Evolutionary conservation across 2,329 filamentous ascomycete genomes (phyloP).

Genomic region (Stagonosporopsis tanaceti): DNA sequence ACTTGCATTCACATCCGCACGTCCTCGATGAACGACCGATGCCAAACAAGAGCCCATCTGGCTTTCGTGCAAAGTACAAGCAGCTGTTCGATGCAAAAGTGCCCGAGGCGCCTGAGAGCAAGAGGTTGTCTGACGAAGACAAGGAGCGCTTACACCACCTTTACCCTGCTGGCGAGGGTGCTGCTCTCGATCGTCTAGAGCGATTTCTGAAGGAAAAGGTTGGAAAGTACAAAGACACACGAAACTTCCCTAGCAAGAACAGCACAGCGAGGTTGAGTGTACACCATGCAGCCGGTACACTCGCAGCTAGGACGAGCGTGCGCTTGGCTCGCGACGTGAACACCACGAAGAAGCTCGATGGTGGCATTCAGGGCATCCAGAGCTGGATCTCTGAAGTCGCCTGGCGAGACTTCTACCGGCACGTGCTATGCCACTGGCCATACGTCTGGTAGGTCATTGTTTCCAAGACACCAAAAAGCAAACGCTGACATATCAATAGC

Average conservation of each 20-base stretch:
- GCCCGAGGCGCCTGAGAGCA: constrained; percentile 65
- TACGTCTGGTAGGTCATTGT: constrained; percentile 70
- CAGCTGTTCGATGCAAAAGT: constrained; percentile 44
- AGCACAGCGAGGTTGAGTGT: constrained; percentile 53
- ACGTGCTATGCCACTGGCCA: constrained; percentile 83
- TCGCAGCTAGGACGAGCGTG: constrained; percentile 56
- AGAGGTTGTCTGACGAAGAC: constrained; percentile 59
- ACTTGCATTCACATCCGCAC: constrained; percentile 74
- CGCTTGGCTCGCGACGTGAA: constrained; percentile 61
- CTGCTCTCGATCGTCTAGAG: constrained; percentile 52
- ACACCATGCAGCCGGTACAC: constrained; percentile 56
- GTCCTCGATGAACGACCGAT: constrained; percentile 69
- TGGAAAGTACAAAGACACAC: constrained; percentile 50
- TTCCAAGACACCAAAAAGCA: background rate
- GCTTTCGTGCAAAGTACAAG: constrained; percentile 58
- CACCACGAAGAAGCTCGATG: constrained; percentile 62
- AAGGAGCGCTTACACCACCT: constrained; percentile 51
- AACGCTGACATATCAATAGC: constrained; percentile 42
- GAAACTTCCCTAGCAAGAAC: constrained; percentile 54
- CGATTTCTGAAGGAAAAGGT: constrained; percentile 58
- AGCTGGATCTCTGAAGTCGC: constrained; percentile 62
- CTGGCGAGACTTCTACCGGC: constrained; percentile 61
- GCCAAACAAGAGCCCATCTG: constrained; percentile 64
- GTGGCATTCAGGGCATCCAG: constrained; percentile 52
- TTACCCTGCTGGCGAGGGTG: constrained; percentile 57